Conservation (phyloP, 2,329 filamentous ascomycete species). For the Epichloe uncinata region DNA sequence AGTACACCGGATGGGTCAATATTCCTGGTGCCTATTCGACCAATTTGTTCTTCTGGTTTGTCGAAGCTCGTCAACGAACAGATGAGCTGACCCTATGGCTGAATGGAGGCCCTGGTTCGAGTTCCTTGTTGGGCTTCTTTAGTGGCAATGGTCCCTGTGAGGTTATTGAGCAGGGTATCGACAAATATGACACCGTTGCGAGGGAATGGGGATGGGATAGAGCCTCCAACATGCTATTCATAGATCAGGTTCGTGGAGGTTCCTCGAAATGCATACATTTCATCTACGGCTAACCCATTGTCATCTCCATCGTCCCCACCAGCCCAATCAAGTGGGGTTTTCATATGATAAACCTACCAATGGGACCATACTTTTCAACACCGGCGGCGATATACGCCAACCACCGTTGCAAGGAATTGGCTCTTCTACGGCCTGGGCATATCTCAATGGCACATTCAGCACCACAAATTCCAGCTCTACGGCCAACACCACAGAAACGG, state of each 20-base stretch:
- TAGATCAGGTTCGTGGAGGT: constrained; percentile 33
- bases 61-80: constrained; percentile 30
- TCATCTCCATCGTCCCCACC: constrained; percentile 3
- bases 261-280: constrained; percentile 8
- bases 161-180: constrained; percentile 31
- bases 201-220: constrained; percentile 55
- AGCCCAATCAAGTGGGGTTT: constrained; percentile 59
- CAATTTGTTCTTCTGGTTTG: constrained; percentile 39
- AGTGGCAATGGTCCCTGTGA: constrained; percentile 43
- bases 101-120: constrained; percentile 53
- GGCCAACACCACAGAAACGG: constrained; percentile 41
- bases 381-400: constrained; percentile 21
- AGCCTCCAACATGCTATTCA: constrained; percentile 40
- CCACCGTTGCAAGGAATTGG: constrained; percentile 11
- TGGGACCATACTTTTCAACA: constrained; percentile 39
- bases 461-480: constrained; percentile 34
- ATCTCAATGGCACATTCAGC: constrained; percentile 53
- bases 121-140: constrained; percentile 52
- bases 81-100: constrained; percentile 45
- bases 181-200: constrained; percentile 40
- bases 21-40: constrained; percentile 42
- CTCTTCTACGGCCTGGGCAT: constrained; percentile 17
- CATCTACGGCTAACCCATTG: not conserved
- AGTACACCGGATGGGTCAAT: constrained; percentile 57
- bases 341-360: constrained; percentile 53